These are phyloP conservation scores for Laetiporus sulphureus DNA, from an alignment of 1,284 basidiomycete genomes.

Conservation along the genomic window DNA sequence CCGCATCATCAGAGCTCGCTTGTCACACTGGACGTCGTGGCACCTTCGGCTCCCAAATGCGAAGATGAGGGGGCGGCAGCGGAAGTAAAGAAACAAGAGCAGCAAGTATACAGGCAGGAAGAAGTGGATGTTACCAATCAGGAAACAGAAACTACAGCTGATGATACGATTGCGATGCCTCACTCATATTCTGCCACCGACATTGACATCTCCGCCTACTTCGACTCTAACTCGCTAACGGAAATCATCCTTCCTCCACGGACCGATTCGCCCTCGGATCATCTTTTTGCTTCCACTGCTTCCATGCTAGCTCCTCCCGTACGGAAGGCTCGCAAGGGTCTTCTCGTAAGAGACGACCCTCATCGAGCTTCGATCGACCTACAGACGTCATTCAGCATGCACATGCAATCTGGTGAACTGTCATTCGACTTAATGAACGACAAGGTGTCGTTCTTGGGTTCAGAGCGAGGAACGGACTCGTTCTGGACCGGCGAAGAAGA, in stretches of 20 bases:
- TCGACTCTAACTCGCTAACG: conserved; percentile 6
- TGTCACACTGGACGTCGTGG: no score
- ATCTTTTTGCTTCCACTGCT: conserved; percentile 5
- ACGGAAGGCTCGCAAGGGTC: background rate
- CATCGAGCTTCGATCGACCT: conserved; percentile 51
- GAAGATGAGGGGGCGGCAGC: no score
- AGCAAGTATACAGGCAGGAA: no score
- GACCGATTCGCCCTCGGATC: conserved; percentile 11
- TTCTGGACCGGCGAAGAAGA: conserved; percentile 20
- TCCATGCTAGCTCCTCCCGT: background rate
- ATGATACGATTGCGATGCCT: conserved; percentile 8
- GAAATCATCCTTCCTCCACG: conserved; percentile 6
- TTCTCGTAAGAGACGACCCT: conserved; percentile 20
- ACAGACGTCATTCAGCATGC: conserved; percentile 49
- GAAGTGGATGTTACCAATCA: no score
- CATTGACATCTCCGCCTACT: background rate
- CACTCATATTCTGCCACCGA: conserved; percentile 6
- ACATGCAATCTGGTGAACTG: conserved; percentile 46
- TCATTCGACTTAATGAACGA: conserved; percentile 62
- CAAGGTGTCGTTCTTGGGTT: conserved; percentile 46
- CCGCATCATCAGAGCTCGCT: conserved; percentile 2
- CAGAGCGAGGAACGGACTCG: conserved; percentile 26
- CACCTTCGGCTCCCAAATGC: no score
- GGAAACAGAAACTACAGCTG: no score
- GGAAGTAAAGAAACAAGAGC: no score